Percentiles rank a stretch among this genome's conserved stretches.
Conservation (phyloP, 2,329 filamentous ascomycete species). For the Falciphora oryzae region DNA sequence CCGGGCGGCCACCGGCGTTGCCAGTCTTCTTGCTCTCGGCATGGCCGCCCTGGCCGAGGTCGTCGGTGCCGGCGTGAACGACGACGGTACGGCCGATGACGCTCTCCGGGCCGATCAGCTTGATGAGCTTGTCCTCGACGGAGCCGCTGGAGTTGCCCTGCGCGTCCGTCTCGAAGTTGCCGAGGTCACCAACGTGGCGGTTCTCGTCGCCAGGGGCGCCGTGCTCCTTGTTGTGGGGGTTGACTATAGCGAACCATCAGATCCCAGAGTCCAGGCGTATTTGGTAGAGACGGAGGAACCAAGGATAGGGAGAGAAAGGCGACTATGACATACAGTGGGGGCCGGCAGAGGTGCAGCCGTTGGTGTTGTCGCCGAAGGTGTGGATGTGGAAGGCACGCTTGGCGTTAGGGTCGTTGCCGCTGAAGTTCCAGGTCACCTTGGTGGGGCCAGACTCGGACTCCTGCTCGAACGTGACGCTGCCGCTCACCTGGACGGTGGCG, state of each 20-base stretch:
- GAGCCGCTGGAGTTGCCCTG: conserved; percentile 86
- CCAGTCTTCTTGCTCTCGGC: conserved; percentile 98
- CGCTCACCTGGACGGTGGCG: conserved; percentile 60
- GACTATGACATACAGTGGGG: conserved; percentile 74
- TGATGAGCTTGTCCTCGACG: conserved; percentile 74
- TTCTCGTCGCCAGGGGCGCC: conserved; percentile 75
- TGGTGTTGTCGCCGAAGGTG: conserved; percentile 99
- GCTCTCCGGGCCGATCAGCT: conserved; percentile 94
- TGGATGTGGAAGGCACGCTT: conserved; percentile 98
- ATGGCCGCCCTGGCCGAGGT: conserved; percentile 86
- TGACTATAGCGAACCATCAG: conserved; percentile 55
- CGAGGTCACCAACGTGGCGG: conserved; percentile 95
- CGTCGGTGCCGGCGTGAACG: conserved; percentile 90
- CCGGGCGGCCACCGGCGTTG: conserved; percentile 87
- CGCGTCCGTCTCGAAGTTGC: conserved; percentile 92
- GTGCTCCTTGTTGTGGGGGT: conserved; percentile 89
- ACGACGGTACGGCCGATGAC: conserved; percentile 95
- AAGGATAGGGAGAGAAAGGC: not conserved
- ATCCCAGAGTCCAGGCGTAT: not conserved
- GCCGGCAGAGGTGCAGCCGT: conserved; percentile 96
- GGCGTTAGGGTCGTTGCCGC: conserved; percentile 87
- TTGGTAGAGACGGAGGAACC: not conserved
- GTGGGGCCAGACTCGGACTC: conserved; percentile 74
- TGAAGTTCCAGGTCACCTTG: conserved; percentile 86
- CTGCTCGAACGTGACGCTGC: conserved; percentile 95